A percentile compares a stretch with the other conserved stretches of the same genome.
Evolutionary conservation across 768 basidiomycete species (phyloP).

Genomic region (Boletus huronensis): DNA sequence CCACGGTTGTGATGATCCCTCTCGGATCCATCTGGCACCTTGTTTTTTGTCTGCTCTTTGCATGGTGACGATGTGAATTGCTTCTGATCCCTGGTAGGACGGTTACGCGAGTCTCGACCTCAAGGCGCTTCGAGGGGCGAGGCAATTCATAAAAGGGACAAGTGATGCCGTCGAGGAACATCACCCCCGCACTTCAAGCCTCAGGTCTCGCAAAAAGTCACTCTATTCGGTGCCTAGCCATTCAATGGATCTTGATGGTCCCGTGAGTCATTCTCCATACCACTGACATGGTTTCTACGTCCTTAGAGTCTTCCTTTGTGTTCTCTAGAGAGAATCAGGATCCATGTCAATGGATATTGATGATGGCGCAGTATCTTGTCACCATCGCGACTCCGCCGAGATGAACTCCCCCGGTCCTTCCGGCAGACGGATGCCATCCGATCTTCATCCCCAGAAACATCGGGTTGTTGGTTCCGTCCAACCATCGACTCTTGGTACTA

Average conservation of each 20-base stretch:
- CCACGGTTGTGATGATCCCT: not conserved
- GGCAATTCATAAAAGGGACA: constrained; percentile 16
- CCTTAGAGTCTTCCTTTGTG: not conserved
- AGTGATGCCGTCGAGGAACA: not conserved
- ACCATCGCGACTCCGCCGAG: not conserved
- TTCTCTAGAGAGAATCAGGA: constrained; percentile 8
- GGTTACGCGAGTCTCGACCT: constrained; percentile 1
- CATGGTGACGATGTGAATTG: constrained; percentile 13
- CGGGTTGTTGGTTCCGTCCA: not conserved
- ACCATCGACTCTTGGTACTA: not conserved
- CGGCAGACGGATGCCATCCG: not conserved
- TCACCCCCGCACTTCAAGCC: not conserved
- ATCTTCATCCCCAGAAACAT: not conserved
- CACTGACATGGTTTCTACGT: not conserved
- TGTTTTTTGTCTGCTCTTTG: constrained; percentile 14
- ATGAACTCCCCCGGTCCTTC: not conserved
- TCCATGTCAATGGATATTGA: constrained; percentile 12
- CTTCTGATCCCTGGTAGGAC: not conserved
- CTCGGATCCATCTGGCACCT: not conserved
- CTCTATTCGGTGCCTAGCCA: not conserved
- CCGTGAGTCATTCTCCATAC: constrained; percentile 11
- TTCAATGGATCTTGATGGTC: constrained; percentile 14
- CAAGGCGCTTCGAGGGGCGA: not conserved
- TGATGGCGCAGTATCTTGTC: not conserved
- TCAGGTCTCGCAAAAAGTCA: not conserved